phyloP scores from a whole-genome alignment of 441 rosid genomes.

The Eutrema salsugineum region DNA sequence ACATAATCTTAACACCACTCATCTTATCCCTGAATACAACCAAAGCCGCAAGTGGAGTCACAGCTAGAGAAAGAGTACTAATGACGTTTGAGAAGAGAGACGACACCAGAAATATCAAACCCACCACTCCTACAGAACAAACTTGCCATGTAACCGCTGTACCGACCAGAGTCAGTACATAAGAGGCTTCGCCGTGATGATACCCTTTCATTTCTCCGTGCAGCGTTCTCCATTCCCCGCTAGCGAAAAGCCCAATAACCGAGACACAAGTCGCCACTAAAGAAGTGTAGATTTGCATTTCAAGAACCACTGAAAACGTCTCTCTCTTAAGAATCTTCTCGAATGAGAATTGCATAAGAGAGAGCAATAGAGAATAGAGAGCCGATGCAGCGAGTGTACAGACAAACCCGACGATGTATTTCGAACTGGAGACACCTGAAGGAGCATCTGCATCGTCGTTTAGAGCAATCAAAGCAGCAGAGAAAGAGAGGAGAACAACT shows the following conservation, averaged over 20 bases:
- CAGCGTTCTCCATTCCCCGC: conserved; percentile 85
- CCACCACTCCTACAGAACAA: conserved; percentile 88
- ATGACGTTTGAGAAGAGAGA: conserved; percentile 91
- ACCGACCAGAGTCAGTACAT: conserved; percentile 64
- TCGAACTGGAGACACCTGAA: conserved; percentile 55
- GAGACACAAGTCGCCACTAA: conserved; percentile 59
- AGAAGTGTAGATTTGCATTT: conserved; percentile 79
- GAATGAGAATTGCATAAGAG: conserved; percentile 78
- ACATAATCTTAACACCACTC: conserved; percentile 71
- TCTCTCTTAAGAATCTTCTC: conserved; percentile 65
- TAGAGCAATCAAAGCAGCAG: conserved; percentile 70
- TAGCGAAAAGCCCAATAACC: conserved; percentile 58
- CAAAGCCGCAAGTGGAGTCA: conserved; percentile 73
- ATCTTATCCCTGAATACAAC: conserved; percentile 68
- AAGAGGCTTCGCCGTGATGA: conserved; percentile 53
- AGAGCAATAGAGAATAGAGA: conserved; percentile 77
- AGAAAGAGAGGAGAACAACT: conserved; percentile 64
- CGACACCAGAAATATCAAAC: conserved; percentile 78
- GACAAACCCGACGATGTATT: conserved; percentile 57
- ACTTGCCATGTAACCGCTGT: conserved; percentile 85
- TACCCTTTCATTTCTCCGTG: conserved; percentile 65
- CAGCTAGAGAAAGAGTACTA: conserved; percentile 74
- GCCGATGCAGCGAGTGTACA: conserved; percentile 71
- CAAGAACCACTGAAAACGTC: conserved; percentile 66
- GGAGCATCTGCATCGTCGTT: conserved; percentile 62